These are phyloP conservation scores for Besnoitia besnoiti DNA, from an alignment of 169 alveolate genomes.

Conservation along the genomic window DNA sequence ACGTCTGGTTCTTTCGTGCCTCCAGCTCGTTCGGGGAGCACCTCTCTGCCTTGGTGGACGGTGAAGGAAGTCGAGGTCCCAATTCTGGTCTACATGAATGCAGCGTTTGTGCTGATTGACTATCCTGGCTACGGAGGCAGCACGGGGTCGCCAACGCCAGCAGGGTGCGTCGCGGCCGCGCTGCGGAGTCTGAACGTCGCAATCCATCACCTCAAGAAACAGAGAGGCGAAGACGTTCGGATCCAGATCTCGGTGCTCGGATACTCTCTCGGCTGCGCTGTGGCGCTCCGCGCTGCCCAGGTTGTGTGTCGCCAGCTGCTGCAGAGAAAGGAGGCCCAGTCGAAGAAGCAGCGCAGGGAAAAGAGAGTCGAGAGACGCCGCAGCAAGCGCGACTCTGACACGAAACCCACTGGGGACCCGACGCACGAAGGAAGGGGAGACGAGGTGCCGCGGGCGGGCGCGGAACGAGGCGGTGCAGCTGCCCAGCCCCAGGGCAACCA, in stretches of 20 bases:
- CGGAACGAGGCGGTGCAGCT: not conserved
- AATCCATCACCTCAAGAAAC: not conserved
- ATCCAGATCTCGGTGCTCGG: slow-evolving; percentile 23
- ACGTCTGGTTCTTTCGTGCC: not conserved
- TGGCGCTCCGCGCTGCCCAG: slow-evolving; percentile 38
- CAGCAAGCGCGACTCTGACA: not conserved
- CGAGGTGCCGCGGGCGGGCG: not conserved
- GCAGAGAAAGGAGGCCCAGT: not conserved
- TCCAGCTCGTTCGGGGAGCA: not conserved
- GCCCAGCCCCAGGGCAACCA: no score
- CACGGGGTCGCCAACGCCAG: slow-evolving; percentile 34
- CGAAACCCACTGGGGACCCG: not conserved
- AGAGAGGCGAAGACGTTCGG: not conserved
- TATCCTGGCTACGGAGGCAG: slow-evolving; percentile 50
- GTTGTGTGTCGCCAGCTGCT: slow-evolving; percentile 35
- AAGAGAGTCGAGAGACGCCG: not conserved
- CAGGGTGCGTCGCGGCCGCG: slow-evolving; percentile 49
- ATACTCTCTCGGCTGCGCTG: slow-evolving; percentile 51
- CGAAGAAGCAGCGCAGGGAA: not conserved
- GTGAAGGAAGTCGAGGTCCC: slow-evolving; percentile 41
- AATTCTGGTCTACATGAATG: slow-evolving; percentile 5
- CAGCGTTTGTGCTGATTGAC: slow-evolving; percentile 39
- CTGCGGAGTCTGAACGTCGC: slow-evolving; percentile 19
- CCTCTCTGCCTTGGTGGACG: not conserved
- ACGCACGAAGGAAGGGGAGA: not conserved